Conservation (phyloP, 2,329 filamentous ascomycete genomes). For the Cladobotryum mycophilum region DNA sequence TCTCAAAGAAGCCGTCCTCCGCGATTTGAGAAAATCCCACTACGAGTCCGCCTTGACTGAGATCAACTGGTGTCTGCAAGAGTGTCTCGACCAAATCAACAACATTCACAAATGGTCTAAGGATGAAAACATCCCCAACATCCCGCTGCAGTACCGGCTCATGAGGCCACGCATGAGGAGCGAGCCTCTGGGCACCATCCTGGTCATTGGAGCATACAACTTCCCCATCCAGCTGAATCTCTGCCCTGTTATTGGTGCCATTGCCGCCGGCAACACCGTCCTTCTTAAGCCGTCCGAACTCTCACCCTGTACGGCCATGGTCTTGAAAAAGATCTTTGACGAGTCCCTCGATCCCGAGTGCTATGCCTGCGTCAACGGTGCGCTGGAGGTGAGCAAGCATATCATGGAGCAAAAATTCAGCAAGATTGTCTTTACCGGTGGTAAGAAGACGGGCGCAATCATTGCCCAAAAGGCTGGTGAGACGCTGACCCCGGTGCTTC, state of each 20-base stretch:
- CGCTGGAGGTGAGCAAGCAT: constrained; percentile 69
- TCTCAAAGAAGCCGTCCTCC: constrained; percentile 66
- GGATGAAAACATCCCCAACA: constrained; percentile 69
- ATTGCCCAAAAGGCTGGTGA: constrained; percentile 85
- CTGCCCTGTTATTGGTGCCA: constrained; percentile 77
- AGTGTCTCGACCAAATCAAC: constrained; percentile 71
- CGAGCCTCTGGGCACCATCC: constrained; percentile 75
- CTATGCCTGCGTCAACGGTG: constrained; percentile 76
- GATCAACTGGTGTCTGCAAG: constrained; percentile 70
- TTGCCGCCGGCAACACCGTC: constrained; percentile 84
- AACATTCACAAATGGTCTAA: constrained; percentile 77
- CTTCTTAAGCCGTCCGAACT: constrained; percentile 88
- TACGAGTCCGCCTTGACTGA: constrained; percentile 73
- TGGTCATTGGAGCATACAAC: constrained; percentile 93
- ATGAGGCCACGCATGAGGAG: constrained; percentile 74
- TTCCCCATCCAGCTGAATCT: constrained; percentile 81
- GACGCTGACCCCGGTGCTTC: constrained; percentile 76
- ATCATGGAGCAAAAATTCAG: constrained; percentile 89
- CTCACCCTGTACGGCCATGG: constrained; percentile 67
- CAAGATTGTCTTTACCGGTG: constrained; percentile 96
- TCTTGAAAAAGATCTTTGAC: constrained; percentile 72
- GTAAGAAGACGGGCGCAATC: constrained; percentile 71
- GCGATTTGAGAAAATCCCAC: constrained; percentile 70
- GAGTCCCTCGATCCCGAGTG: constrained; percentile 68
- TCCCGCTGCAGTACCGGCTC: constrained; percentile 60